Percentiles rank a stretch among this genome's conserved stretches.
Conservation (phyloP, 2,329 filamentous ascomycete species). For the Pestalotiopsis sp. region DNA sequence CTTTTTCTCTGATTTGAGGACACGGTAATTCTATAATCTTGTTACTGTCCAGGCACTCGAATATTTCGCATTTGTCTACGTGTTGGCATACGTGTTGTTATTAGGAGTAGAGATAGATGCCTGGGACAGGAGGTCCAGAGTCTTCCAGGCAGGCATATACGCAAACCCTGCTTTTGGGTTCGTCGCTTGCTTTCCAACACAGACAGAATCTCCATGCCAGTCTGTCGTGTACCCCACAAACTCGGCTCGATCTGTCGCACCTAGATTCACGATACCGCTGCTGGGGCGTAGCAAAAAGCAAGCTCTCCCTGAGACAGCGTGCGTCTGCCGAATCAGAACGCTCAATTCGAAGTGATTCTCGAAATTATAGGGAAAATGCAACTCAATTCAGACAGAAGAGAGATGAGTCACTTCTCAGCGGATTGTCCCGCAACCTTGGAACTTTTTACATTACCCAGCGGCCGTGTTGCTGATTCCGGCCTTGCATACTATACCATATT, state of each 20-base stretch:
- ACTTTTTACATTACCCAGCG: not conserved
- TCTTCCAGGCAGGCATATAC: not conserved
- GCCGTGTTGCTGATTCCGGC: constrained; percentile 1
- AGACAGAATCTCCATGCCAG: not conserved
- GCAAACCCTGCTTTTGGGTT: not conserved
- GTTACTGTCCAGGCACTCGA: not conserved
- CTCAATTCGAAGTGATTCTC: not conserved
- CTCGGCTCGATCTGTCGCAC: not conserved
- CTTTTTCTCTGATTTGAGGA: not conserved
- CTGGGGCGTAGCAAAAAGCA: not conserved
- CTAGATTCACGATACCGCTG: not conserved
- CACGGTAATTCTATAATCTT: not conserved
- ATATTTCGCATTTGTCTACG: not conserved
- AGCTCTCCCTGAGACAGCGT: not conserved
- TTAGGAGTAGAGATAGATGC: not conserved
- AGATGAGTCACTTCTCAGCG: constrained; percentile 1
- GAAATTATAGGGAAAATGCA: not conserved
- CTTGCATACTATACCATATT: not conserved
- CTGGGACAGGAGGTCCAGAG: not conserved
- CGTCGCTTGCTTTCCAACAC: not conserved
- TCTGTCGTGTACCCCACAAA: not conserved
- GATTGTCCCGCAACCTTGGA: not conserved
- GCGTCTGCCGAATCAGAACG: not conserved
- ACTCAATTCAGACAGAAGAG: constrained; percentile 5
- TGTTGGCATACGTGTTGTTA: not conserved